Evolutionary conservation across 805 yeast genomes (phyloP).

Genomic region (Sugiyamaella smithiae): DNA sequence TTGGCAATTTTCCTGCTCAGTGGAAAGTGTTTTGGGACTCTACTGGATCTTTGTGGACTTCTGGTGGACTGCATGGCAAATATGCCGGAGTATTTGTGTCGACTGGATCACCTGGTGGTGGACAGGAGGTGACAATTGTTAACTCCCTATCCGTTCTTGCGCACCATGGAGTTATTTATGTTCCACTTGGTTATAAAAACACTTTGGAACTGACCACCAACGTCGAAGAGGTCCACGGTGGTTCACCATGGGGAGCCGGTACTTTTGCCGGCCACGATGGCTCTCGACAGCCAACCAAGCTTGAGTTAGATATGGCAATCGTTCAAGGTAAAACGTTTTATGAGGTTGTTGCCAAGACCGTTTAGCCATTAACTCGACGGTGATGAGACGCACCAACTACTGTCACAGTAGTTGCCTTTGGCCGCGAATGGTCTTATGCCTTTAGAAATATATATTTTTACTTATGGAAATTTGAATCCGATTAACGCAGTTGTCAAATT

Average conservation of each 20-base stretch:
- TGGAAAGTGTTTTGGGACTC: constrained; percentile 72
- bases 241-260: constrained; percentile 89
- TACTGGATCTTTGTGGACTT: constrained; percentile 78
- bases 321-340: constrained; percentile 69
- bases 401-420: too few relatives aligned
- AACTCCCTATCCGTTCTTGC: constrained; percentile 55
- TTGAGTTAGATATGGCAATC: constrained; percentile 63
- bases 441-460: too few relatives aligned
- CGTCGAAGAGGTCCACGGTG: constrained; percentile 72
- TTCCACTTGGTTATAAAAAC: constrained; percentile 71
- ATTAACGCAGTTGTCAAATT: too few relatives aligned
- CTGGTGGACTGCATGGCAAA: constrained; percentile 67
- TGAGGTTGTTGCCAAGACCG: constrained; percentile 37
- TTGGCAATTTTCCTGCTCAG: constrained; percentile 72
- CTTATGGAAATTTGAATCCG: too few relatives aligned
- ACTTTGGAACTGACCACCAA: constrained; percentile 54
- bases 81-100: constrained; percentile 72
- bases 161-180: constrained; percentile 75
- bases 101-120: constrained; percentile 74
- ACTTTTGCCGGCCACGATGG: constrained; percentile 75
- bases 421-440: too few relatives aligned
- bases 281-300: constrained; percentile 59
- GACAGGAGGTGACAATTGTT: constrained; percentile 68
- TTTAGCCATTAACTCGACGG: too few relatives aligned
- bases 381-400: too few relatives aligned